phyloP scores from a whole-genome alignment of 2,329 filamentous ascomycete genomes.

The Botryotinia globosa region DNA sequence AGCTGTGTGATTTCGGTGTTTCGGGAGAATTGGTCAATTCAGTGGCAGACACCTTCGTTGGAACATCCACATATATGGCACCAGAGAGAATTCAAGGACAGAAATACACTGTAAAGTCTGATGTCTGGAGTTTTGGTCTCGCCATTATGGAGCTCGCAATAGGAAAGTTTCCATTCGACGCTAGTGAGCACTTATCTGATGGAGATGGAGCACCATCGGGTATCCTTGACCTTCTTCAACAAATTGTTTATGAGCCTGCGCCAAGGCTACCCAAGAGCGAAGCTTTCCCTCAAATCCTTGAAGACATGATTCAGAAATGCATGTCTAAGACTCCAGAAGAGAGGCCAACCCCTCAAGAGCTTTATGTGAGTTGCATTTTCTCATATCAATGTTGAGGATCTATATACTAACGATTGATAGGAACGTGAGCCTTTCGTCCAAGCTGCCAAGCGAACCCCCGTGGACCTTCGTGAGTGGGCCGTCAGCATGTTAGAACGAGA shows the following conservation, averaged over 20 bases:
- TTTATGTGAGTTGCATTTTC: constrained; percentile 66
- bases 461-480: constrained; percentile 91
- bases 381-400: not conserved
- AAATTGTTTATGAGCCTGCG: constrained; percentile 95
- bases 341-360: constrained; percentile 86
- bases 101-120: constrained; percentile 95
- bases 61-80: constrained; percentile 98
- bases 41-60: constrained; percentile 96
- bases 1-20: constrained; percentile 98
- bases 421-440: constrained; percentile 93
- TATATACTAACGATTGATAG: constrained; percentile 45
- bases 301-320: constrained; percentile 97
- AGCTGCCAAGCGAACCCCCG: constrained; percentile 92
- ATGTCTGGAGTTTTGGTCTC: constrained; percentile 95
- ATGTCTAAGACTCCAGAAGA: constrained; percentile 84
- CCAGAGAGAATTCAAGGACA: constrained; percentile 96
- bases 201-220: constrained; percentile 83
- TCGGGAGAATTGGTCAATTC: constrained; percentile 97
- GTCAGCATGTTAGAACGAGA: constrained; percentile 90
- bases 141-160: constrained; percentile 97
- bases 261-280: constrained; percentile 94
- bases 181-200: constrained; percentile 67
- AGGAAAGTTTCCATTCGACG: constrained; percentile 91
- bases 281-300: constrained; percentile 89
- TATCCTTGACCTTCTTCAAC: constrained; percentile 91